Evolutionary conservation across 2,329 filamentous ascomycete species (phyloP).

Genomic region (Fusarium udum): DNA sequence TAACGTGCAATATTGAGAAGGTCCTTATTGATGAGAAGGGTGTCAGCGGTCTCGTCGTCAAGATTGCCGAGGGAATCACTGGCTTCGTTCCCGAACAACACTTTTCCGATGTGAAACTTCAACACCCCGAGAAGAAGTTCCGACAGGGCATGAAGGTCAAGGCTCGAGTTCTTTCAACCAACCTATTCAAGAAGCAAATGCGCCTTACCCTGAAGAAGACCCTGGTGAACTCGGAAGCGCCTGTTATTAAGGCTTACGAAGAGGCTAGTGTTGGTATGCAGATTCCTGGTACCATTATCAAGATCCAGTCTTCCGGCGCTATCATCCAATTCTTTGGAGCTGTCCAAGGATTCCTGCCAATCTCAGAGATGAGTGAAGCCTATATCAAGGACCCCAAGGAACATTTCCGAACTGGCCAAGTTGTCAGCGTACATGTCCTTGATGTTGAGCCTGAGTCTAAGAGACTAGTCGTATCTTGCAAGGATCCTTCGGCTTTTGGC

Average conservation of each 20-base stretch:
- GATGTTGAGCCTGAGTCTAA: conserved; percentile 76
- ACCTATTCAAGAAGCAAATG: conserved; percentile 79
- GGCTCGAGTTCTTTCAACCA: conserved; percentile 83
- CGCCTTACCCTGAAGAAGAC: conserved; percentile 94
- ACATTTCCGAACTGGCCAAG: conserved; percentile 90
- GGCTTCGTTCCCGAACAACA: conserved; percentile 91
- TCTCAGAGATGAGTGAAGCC: conserved; percentile 97
- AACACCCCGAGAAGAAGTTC: conserved; percentile 97
- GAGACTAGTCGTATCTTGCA: conserved; percentile 89
- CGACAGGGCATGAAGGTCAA: conserved; percentile 86
- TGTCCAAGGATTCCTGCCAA: conserved; percentile 86
- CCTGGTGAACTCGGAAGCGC: conserved; percentile 85
- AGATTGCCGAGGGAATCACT: conserved; percentile 84
- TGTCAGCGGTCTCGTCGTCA: conserved; percentile 82
- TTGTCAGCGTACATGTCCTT: conserved; percentile 88
- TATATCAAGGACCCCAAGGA: conserved; percentile 89
- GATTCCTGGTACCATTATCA: conserved; percentile 87
- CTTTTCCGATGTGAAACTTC: conserved; percentile 84
- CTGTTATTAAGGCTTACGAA: conserved; percentile 82
- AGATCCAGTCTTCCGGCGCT: conserved; percentile 79
- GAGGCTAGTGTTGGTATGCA: conserved; percentile 78
- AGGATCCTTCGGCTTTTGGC: conserved; percentile 82
- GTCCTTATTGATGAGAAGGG: conserved; percentile 82
- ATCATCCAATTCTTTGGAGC: conserved; percentile 91
- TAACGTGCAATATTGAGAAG: conserved; percentile 86